These are phyloP conservation scores for Penicillium coprophilum DNA, from an alignment of 495 filamentous ascomycete species.

Conservation along the genomic window DNA sequence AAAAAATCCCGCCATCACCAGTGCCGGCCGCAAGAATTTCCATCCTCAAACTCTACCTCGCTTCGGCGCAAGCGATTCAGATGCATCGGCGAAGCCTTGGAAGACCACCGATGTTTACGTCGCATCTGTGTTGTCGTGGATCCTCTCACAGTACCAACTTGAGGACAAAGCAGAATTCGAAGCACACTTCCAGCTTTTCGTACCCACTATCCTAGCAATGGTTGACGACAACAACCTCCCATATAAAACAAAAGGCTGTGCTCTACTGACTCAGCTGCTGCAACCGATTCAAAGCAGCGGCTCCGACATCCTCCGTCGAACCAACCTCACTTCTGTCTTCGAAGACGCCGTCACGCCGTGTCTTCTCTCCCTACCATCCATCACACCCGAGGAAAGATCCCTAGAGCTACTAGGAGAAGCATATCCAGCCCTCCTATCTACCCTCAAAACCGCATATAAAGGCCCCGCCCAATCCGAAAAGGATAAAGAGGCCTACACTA, in stretches of 20 bases:
- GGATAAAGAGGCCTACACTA: constrained; percentile 22
- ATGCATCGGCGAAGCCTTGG: constrained; percentile 66
- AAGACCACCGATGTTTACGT: constrained; percentile 62
- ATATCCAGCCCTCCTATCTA: constrained; percentile 63
- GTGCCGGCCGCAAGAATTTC: constrained; percentile 59
- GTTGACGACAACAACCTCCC: constrained; percentile 64
- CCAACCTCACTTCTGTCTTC: constrained; percentile 77
- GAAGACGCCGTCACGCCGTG: constrained; percentile 73
- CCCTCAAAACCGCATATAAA: constrained; percentile 50
- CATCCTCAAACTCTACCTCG: constrained; percentile 44
- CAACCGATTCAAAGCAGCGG: constrained; percentile 49
- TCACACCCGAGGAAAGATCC: constrained; percentile 73
- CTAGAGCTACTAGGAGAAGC: constrained; percentile 62
- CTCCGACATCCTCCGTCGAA: constrained; percentile 59
- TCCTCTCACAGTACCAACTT: constrained; percentile 48
- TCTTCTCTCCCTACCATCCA: constrained; percentile 69
- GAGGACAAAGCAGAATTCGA: constrained; percentile 37
- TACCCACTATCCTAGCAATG: constrained; percentile 80
- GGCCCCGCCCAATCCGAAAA: constrained; percentile 12
- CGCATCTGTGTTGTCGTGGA: constrained; percentile 66
- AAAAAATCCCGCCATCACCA: constrained; percentile 61
- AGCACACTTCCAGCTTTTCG: constrained; percentile 69
- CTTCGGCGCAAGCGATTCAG: constrained; percentile 47
- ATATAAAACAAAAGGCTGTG: constrained; percentile 61
- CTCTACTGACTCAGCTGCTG: constrained; percentile 61